These are phyloP conservation scores for Pachysolen tannophilus DNA, from an alignment of 805 yeast species.

Conservation along the genomic window DNA sequence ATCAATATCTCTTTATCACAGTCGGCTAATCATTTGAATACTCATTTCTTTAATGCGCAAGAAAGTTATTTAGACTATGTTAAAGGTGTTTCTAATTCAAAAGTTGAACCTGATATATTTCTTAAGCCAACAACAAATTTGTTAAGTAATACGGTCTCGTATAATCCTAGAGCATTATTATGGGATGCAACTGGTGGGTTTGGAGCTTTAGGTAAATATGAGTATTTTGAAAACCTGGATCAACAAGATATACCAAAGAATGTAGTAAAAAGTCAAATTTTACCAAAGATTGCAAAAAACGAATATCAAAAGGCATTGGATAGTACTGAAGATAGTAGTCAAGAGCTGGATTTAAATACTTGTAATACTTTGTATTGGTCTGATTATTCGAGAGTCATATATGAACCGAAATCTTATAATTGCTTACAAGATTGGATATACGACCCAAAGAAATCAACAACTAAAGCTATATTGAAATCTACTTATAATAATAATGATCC, in stretches of 20 bases:
- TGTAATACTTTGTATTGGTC: conserved; percentile 64
- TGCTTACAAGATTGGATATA: conserved; percentile 54
- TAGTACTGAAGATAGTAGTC: conserved; percentile 23
- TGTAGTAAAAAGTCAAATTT: conserved; percentile 23
- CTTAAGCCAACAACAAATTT: conserved; percentile 32
- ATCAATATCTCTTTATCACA: conserved; percentile 71
- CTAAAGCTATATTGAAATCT: conserved; percentile 18
- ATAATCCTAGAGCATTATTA: conserved; percentile 73
- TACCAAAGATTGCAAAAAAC: conserved; percentile 34
- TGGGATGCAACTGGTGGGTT: conserved; percentile 77
- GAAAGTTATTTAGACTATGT: conserved; percentile 56
- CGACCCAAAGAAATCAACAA: conserved; percentile 27
- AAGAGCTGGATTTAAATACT: conserved; percentile 26
- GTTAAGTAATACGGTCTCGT: conserved; percentile 41
- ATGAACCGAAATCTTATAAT: conserved; percentile 51
- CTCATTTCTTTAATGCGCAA: conserved; percentile 79
- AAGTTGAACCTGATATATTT: conserved; percentile 37
- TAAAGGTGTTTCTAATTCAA: conserved; percentile 16
- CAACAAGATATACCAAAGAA: conserved; percentile 11
- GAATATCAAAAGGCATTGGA: conserved; percentile 63
- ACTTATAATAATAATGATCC: too few species aligned
- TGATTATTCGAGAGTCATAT: conserved; percentile 63
- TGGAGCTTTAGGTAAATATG: conserved; percentile 57
- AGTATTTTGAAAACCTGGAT: conserved; percentile 28
- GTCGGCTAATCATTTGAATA: conserved; percentile 60